Base-by-base conservation (phyloP, 129 eudicot genomes). In the Pittosporum tobira region DNA sequence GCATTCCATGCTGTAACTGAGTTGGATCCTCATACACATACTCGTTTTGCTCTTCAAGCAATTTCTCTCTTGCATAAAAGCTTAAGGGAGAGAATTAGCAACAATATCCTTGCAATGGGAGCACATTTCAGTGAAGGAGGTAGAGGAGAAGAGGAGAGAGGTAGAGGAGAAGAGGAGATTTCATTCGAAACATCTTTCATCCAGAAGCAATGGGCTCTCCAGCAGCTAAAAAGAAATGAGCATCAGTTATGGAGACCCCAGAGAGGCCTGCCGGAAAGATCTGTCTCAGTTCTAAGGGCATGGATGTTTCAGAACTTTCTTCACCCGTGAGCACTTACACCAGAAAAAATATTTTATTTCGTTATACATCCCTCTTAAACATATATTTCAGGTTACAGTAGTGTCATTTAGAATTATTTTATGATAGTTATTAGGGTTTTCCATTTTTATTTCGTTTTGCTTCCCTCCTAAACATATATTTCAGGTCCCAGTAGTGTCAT, bases 301-400 rank as follows among this genome's bases (percentile, higher is more conserved):
- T 91, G 98, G 98, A 91, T 91, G 98, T 91, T 91, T 64, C 96
- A 91, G 60, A 91, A 91, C 71, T 91, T 91, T 51, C 98, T 91
- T 72, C 98, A 91, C 65, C 98, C 98, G 98, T 91, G 64, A 76
- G 87, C 36, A 15, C 47, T 24, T 2, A 36, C 43, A 4, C 60
- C 50, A 19, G 53, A 12, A 51, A 18, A 22, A 31, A 19, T 40
- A 13, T 64, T 47, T 45, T 38, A 6, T 42, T 42, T 59, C 45
- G 51, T 58, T 16, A 28, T 42, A 8, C 6, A 23, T 7, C 23
- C 27, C 5, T 4, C 51, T 18, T 47, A 9, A 47, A 47, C 12
- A 18, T 16, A 14, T 2, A n/a, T 47, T 47, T 18, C 51, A 18
- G 9, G 5, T n/a, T n/a, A n/a, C n/a, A n/a, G 12, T 34, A 6